Base-by-base conservation (phyloP, 805 yeast species). In the Lipomyces sp. region DNA sequence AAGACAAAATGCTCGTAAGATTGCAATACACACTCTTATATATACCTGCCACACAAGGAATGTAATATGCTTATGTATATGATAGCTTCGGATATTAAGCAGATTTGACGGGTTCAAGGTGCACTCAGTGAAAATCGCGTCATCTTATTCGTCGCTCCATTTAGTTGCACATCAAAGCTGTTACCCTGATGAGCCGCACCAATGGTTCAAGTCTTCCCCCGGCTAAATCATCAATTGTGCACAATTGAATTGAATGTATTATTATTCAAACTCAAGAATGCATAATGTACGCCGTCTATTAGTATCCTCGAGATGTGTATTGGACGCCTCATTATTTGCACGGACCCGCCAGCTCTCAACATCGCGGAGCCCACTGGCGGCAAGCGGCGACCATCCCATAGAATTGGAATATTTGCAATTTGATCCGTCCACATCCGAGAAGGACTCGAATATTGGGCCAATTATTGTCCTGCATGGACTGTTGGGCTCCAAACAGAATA, bases 381-480 rank as follows among this genome's bases (percentile, higher is more conserved):
- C 7, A 2, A 42, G 48, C 48, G 5, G 8, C 18, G 18, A 42
- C 24, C 48, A 42, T 18, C 48, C 71, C 1, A 37, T 65, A 34
- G 62, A 56, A 29, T 33, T 67, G 53, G 57, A 67, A 2, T 89
- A 75, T 73, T 92, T 89, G 63, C 77, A 81, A 57, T 81, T 81
- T 73, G 75, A 75, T 24, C 74, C 76, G 4, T n/a, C 53, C 53
- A 7, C 10, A 10, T 18, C 57, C 15, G 33, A 7, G 30, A 10
- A 48, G 39, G 37, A 56, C 45, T 34, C 58, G 58, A 62, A 63
- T 51, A 73, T 67, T 45, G 77, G 72, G 29, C 97, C 97, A 0
- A 80, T 94, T 11, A 78, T 95, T 37, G 85, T 94, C 34, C 77
- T 93, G 53, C 99, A 94, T 76, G 99, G 98, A 0, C 78, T 94